A percentile compares a stretch with the other conserved stretches of the same genome.
Evolutionary conservation across 768 basidiomycete species (phyloP).

Genomic region (Russula sp.): DNA sequence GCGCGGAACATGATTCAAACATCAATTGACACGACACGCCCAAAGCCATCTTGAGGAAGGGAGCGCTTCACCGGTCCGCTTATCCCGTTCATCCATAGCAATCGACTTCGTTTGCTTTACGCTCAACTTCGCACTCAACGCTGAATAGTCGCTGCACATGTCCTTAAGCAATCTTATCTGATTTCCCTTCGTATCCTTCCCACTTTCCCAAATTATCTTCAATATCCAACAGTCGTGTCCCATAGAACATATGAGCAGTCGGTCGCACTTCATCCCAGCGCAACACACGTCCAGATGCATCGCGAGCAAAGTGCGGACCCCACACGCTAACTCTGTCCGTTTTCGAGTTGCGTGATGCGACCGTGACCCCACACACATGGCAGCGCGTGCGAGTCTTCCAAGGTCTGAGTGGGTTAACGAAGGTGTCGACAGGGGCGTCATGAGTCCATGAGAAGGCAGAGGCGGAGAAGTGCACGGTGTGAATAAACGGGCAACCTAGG

Average conservation of each 20-base stretch:
- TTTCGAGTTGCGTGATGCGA: slow-evolving; percentile 47
- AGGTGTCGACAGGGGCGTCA: slow-evolving; percentile 40
- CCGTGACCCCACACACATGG: slow-evolving; percentile 47
- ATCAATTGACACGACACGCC: not conserved
- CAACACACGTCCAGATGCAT: slow-evolving; percentile 42
- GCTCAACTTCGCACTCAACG: too few relatives aligned
- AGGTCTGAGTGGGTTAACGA: slow-evolving; percentile 41
- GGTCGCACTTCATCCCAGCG: slow-evolving; percentile 52
- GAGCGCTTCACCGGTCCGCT: not conserved
- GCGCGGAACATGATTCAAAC: slow-evolving; percentile 43
- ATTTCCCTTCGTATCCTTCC: slow-evolving; percentile 53
- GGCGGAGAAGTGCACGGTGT: slow-evolving; percentile 49
- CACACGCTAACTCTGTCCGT: slow-evolving; percentile 48
- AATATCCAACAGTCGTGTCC: slow-evolving; percentile 50
- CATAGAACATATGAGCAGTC: slow-evolving; percentile 61
- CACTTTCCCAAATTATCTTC: slow-evolving; percentile 53
- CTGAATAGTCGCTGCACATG: too few relatives aligned
- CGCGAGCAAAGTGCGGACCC: slow-evolving; percentile 49
- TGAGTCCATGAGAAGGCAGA: slow-evolving; percentile 50
- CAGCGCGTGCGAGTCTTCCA: slow-evolving; percentile 60
- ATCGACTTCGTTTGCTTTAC: too few relatives aligned
- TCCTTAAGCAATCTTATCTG: slow-evolving; percentile 21
- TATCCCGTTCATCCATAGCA: too few relatives aligned
- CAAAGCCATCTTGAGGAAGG: not conserved
- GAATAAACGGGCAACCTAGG: slow-evolving; percentile 53